Conservation (phyloP, 495 filamentous ascomycete species). For the Penicillium daleae region DNA sequence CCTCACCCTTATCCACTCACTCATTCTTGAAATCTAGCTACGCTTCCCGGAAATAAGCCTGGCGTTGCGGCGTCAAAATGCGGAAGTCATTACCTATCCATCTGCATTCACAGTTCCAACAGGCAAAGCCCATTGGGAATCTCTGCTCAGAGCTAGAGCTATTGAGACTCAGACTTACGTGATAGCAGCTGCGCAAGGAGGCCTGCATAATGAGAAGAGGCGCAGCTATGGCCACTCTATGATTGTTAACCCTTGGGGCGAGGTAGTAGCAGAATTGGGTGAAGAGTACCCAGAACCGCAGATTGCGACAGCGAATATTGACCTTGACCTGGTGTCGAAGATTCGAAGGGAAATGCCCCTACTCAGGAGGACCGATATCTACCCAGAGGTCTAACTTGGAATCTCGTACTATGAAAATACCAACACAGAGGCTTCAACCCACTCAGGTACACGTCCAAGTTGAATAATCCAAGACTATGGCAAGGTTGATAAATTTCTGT, state of each 20-base stretch:
- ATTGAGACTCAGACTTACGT: slow-evolving; percentile 91
- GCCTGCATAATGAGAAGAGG: slow-evolving; percentile 76
- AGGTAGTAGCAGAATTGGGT: slow-evolving; percentile 66
- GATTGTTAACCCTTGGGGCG: slow-evolving; percentile 88
- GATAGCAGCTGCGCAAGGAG: slow-evolving; percentile 84
- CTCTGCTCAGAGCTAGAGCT: slow-evolving; percentile 75
- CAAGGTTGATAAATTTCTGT: too few species aligned
- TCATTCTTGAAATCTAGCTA: slow-evolving; percentile 38
- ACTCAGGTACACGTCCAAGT: background rate
- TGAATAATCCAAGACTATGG: background rate
- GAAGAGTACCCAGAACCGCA: slow-evolving; percentile 55
- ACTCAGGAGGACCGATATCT: slow-evolving; percentile 64
- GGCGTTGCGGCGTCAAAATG: slow-evolving; percentile 64
- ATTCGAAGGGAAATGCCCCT: slow-evolving; percentile 67
- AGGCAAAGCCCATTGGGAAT: slow-evolving; percentile 83
- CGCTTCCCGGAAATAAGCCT: slow-evolving; percentile 82
- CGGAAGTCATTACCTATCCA: slow-evolving; percentile 83
- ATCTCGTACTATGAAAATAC: background rate
- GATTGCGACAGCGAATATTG: slow-evolving; percentile 54
- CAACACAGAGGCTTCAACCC: background rate
- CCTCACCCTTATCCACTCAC: background rate
- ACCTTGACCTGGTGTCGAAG: slow-evolving; percentile 53
- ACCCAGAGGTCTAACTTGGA: slow-evolving; percentile 46
- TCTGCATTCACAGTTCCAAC: slow-evolving; percentile 91
- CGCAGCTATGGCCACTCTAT: slow-evolving; percentile 87